phyloP scores from a whole-genome alignment of 2,329 filamentous ascomycete genomes.

The Lecanicillium sp. region DNA sequence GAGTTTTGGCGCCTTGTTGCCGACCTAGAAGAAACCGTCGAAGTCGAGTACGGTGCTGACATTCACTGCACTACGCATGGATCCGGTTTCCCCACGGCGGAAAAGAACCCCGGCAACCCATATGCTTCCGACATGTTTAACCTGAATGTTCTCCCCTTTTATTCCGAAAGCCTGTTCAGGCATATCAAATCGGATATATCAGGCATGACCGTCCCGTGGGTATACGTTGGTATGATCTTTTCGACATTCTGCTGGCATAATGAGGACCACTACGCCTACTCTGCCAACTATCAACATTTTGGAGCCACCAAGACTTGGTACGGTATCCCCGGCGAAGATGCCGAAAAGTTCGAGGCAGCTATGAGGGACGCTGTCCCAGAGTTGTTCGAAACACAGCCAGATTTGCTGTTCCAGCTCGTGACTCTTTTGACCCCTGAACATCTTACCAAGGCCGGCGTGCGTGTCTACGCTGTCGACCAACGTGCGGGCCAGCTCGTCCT shows the following conservation, averaged over 20 bases:
- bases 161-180: constrained; percentile 86
- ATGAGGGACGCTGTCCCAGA: constrained; percentile 95
- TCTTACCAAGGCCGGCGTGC: constrained; percentile 83
- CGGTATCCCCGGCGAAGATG: constrained; percentile 88
- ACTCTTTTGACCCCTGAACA: constrained; percentile 91
- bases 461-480: constrained; percentile 92
- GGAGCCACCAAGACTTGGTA: constrained; percentile 99
- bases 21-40: constrained; percentile 88
- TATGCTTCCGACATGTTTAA: constrained; percentile 95
- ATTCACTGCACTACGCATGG: constrained; percentile 98
- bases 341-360: constrained; percentile 88
- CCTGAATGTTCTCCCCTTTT: constrained; percentile 82
- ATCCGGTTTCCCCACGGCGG: constrained; percentile 90
- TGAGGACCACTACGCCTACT: constrained; percentile 96
- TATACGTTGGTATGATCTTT: constrained; percentile 99
- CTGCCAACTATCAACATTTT: constrained; percentile 96
- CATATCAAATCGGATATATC: constrained; percentile 98
- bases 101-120: constrained; percentile 78
- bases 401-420: constrained; percentile 94
- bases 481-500: constrained; percentile 92
- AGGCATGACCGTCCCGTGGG: constrained; percentile 98
- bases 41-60: constrained; percentile 96
- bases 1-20: constrained; percentile 97
- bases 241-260: constrained; percentile 99
- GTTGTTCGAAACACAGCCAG: constrained; percentile 92